phyloP scores from a whole-genome alignment of 1,284 basidiomycete genomes.

The Cryptococcus sp. region DNA sequence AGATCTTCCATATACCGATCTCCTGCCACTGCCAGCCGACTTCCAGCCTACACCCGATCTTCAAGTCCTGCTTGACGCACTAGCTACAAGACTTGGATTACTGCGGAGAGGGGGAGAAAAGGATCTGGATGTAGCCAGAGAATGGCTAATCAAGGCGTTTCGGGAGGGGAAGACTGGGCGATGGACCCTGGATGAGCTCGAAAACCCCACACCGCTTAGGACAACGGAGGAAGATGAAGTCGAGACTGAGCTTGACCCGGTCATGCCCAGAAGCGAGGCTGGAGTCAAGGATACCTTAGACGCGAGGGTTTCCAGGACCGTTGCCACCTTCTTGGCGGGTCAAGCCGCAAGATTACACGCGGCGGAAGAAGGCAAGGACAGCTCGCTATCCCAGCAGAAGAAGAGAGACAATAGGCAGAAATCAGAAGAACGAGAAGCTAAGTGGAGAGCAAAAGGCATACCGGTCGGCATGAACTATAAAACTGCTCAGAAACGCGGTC shows the following conservation, averaged over 20 bases:
- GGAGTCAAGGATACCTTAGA: slow-evolving; percentile 4
- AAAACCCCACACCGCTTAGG: slow-evolving; percentile 4
- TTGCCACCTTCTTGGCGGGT: not conserved
- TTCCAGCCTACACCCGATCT: slow-evolving; percentile 58
- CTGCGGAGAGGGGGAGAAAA: slow-evolving; percentile 67
- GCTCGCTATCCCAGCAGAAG: slow-evolving; percentile 12
- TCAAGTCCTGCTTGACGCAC: slow-evolving; percentile 60
- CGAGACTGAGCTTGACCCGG: not conserved
- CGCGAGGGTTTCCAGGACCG: not conserved
- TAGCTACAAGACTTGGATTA: slow-evolving; percentile 76
- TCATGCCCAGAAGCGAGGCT: not conserved
- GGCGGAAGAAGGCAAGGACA: slow-evolving; percentile 1
- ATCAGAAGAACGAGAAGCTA: slow-evolving; percentile 13
- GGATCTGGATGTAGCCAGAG: slow-evolving; percentile 65
- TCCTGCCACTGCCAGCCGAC: slow-evolving; percentile 54
- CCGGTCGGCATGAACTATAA: not conserved
- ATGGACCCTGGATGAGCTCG: slow-evolving; percentile 52
- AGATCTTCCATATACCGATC: slow-evolving; percentile 55
- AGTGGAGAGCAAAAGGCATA: slow-evolving; percentile 2
- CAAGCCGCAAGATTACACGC: not conserved
- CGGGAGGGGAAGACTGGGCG: slow-evolving; percentile 59
- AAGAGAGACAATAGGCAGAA: slow-evolving; percentile 12
- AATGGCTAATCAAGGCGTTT: slow-evolving; percentile 81
- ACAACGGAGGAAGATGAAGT: not conserved
- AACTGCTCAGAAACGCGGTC: not conserved